These are phyloP conservation scores for Sugiyamaella sp. DNA, from an alignment of 1,139 yeast genomes.

Conservation along the genomic window DNA sequence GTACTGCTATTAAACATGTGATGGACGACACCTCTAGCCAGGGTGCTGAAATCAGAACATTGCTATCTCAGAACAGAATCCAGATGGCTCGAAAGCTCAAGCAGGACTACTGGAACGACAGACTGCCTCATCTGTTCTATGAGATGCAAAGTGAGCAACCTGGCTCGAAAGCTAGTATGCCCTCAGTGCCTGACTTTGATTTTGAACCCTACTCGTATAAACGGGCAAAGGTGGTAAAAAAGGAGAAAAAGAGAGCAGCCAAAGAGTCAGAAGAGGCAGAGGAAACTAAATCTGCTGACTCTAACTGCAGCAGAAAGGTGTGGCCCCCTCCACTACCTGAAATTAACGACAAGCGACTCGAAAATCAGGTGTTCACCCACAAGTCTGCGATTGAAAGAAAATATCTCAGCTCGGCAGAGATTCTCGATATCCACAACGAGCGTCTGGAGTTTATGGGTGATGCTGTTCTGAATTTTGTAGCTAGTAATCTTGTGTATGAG, in stretches of 20 bases:
- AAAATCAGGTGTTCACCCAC: slow-evolving; percentile 78
- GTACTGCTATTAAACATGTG: slow-evolving; percentile 45
- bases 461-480: slow-evolving; percentile 73
- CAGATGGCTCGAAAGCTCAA: slow-evolving; percentile 63
- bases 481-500: slow-evolving; percentile 67
- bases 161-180: neutral
- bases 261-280: neutral
- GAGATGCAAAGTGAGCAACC: slow-evolving; percentile 33
- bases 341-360: slow-evolving; percentile 60
- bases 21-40: slow-evolving; percentile 37
- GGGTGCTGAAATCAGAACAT: slow-evolving; percentile 27
- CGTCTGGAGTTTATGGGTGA: slow-evolving; percentile 94
- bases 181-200: neutral
- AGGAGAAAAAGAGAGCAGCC: neutral
- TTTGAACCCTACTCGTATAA: slow-evolving; percentile 4
- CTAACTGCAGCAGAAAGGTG: neutral
- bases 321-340: slow-evolving; percentile 72
- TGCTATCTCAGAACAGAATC: slow-evolving; percentile 58
- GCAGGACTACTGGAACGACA: slow-evolving; percentile 52
- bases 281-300: neutral
- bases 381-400: slow-evolving; percentile 68
- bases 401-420: slow-evolving; percentile 59
- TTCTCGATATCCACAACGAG: slow-evolving; percentile 75
- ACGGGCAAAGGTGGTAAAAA: slow-evolving; percentile 5
- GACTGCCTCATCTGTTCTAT: slow-evolving; percentile 52